Conservation (phyloP, 2,329 filamentous ascomycete species). For the Sporothrix globosa region DNA sequence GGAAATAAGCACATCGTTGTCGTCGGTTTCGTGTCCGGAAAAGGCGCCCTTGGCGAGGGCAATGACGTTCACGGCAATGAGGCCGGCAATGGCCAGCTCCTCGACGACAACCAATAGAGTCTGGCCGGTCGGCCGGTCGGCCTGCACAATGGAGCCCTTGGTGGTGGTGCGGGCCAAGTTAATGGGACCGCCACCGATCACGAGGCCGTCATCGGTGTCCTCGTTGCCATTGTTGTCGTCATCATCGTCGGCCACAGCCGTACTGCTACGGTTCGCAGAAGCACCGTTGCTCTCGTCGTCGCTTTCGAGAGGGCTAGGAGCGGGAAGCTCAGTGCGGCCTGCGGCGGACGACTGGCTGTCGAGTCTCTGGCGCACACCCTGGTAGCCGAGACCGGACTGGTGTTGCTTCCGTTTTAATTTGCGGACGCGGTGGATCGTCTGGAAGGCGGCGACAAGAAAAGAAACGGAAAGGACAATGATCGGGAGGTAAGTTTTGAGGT, state of each 20-base stretch:
- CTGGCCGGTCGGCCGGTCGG: slow-evolving; percentile 77
- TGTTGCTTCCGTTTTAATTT: slow-evolving; percentile 51
- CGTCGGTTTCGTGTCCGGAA: slow-evolving; percentile 50
- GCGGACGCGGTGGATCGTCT: slow-evolving; percentile 58
- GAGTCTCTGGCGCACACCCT: slow-evolving; percentile 26
- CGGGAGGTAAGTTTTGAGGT: slow-evolving; percentile 79
- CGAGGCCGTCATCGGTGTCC: slow-evolving; percentile 61
- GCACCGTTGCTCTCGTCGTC: slow-evolving; percentile 58
- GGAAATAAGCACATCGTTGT: slow-evolving; percentile 53
- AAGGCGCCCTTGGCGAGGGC: slow-evolving; percentile 65
- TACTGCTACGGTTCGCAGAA: slow-evolving; percentile 58
- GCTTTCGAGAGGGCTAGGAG: slow-evolving; percentile 43
- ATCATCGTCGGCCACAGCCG: slow-evolving; percentile 50
- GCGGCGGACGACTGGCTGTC: slow-evolving; percentile 36
- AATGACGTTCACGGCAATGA: slow-evolving; percentile 70
- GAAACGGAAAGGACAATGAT: slow-evolving; percentile 72
- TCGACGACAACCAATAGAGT: slow-evolving; percentile 72
- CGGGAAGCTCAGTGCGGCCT: slow-evolving; percentile 58
- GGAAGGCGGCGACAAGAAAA: slow-evolving; percentile 64
- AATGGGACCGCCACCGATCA: slow-evolving; percentile 61
- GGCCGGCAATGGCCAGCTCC: slow-evolving; percentile 70
- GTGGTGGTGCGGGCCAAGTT: slow-evolving; percentile 63
- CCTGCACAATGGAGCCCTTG: slow-evolving; percentile 67
- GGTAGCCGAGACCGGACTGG: slow-evolving; percentile 28
- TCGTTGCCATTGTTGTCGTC: slow-evolving; percentile 49